Percentiles rank a stretch among this genome's conserved stretches.
Evolutionary conservation across 768 basidiomycete species (phyloP).

Genomic region (Mycena rebaudengoi): DNA sequence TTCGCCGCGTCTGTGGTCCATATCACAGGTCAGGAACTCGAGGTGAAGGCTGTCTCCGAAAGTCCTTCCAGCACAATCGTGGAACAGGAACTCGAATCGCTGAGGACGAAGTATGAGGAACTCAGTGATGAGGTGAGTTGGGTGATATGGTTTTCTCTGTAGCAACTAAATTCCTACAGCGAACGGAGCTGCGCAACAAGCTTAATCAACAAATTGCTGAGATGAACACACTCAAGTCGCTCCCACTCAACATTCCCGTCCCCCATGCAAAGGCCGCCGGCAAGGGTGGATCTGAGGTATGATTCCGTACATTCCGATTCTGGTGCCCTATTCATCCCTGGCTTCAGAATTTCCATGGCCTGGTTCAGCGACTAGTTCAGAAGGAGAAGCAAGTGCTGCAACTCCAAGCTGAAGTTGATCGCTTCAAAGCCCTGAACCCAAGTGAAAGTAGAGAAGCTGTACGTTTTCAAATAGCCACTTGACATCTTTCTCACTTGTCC

Average conservation of each 20-base stretch:
- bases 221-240: constrained; percentile 67
- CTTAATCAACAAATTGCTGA: constrained; percentile 73
- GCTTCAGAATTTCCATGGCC: constrained; percentile 68
- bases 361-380: constrained; percentile 81
- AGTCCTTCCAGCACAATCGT: constrained; percentile 34
- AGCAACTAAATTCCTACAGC: constrained; percentile 47
- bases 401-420: constrained; percentile 76
- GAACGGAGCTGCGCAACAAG: constrained; percentile 58
- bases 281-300: constrained; percentile 67
- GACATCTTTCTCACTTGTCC: not conserved
- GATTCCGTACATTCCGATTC: constrained; percentile 10
- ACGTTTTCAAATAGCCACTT: constrained; percentile 40
- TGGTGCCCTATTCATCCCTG: constrained; percentile 10
- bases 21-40: constrained; percentile 70
- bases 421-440: constrained; percentile 65
- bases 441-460: constrained; percentile 68
- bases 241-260: constrained; percentile 48
- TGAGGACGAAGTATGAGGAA: constrained; percentile 68
- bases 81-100: constrained; percentile 66
- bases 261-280: constrained; percentile 50
- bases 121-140: constrained; percentile 70
- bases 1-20: constrained; percentile 70
- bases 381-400: constrained; percentile 88
- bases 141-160: not conserved
- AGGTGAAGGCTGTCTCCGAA: constrained; percentile 55